Evolutionary conservation across 2,329 filamentous ascomycete genomes (phyloP), one percentile per base, ranked within the genome.

Genomic region (Emergomyces africanus): DNA sequence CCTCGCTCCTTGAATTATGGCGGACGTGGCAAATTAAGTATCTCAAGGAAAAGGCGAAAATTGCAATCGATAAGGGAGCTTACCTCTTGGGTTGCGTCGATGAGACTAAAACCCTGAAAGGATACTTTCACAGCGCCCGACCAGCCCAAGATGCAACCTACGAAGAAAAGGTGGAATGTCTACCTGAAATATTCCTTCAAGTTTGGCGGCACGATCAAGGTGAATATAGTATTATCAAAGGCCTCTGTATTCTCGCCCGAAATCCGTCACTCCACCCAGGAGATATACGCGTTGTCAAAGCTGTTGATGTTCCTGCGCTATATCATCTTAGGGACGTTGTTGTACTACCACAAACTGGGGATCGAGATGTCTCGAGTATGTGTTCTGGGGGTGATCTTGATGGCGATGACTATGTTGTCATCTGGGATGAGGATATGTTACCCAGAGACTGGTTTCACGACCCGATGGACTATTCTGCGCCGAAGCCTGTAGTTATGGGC

Each of bases 221-320:
- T 1, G 75, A 78, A 25, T 86, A 87, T 65, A 80, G 77, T 57
- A 76, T 92, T 0, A 81, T 96, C 28, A 78, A 84, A 61, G 91
- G 90, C 0, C 68, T 89, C 2, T 97, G 94, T 66, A 77, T 95
- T 6, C 79, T 99, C 0, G 91, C 90, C 1, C 85, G 94, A 30
- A 99, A 99, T 66, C 94, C 94, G 0, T 96, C 92, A 0, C 79
- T 99, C 6, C 92, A 99, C 66, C 88, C 91, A 0, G 94, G 94
- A 4, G 94, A 99, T 67, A 83, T 97, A 51, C 86, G 94, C 25
- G 83, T 96, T 0, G 92, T 97, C 1, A 81, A 84, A 62, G 94
- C 94, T 2, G 85, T 97, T 3, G 81, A 97, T 65, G 79, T 84
- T 1, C 82, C 84, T 0, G 76, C 77, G n/a, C 76, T 99, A 3